Evolutionary conservation across 2,329 filamentous ascomycete species (phyloP).

Genomic region (Didymella pinodella): DNA sequence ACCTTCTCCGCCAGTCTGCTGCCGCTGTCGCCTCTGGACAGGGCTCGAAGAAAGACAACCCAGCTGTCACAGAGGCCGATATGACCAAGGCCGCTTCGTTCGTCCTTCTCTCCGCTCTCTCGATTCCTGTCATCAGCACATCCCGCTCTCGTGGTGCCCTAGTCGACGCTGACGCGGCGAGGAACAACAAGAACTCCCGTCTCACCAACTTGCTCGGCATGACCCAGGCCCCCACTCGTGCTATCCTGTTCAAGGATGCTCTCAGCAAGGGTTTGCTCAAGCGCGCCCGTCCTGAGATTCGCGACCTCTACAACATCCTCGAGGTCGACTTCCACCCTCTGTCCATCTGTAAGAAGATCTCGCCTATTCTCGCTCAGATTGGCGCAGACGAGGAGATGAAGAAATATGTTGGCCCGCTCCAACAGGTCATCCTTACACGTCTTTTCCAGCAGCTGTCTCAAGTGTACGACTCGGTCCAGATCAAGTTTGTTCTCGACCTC

Average conservation of each 20-base stretch:
- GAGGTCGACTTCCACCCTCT: conserved; percentile 99
- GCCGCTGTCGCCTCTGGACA: conserved; percentile 83
- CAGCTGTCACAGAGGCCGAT: conserved; percentile 85
- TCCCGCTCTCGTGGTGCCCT: conserved; percentile 93
- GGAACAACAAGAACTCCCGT: conserved; percentile 98
- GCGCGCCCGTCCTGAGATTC: conserved; percentile 91
- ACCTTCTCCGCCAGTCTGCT: conserved; percentile 89
- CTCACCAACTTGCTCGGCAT: conserved; percentile 96
- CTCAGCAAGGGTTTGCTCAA: conserved; percentile 93
- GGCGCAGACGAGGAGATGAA: conserved; percentile 94
- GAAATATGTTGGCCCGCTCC: conserved; percentile 92
- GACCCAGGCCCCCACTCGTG: conserved; percentile 85
- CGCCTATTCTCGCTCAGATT: conserved; percentile 92
- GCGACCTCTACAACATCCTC: conserved; percentile 96
- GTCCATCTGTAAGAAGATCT: conserved; percentile 99
- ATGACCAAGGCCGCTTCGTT: conserved; percentile 95
- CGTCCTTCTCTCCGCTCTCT: conserved; percentile 89
- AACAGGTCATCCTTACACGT: conserved; percentile 97
- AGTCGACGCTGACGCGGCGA: conserved; percentile 94
- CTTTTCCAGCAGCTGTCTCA: conserved; percentile 99
- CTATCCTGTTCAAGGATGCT: conserved; percentile 92
- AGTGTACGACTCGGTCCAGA: conserved; percentile 97
- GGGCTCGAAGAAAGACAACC: conserved; percentile 93
- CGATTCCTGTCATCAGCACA: conserved; percentile 99
- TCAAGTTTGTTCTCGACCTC: conserved; percentile 90